These are phyloP conservation scores for Ceratocystis lukuohia DNA, from an alignment of 2,329 filamentous ascomycete species.

Conservation along the genomic window DNA sequence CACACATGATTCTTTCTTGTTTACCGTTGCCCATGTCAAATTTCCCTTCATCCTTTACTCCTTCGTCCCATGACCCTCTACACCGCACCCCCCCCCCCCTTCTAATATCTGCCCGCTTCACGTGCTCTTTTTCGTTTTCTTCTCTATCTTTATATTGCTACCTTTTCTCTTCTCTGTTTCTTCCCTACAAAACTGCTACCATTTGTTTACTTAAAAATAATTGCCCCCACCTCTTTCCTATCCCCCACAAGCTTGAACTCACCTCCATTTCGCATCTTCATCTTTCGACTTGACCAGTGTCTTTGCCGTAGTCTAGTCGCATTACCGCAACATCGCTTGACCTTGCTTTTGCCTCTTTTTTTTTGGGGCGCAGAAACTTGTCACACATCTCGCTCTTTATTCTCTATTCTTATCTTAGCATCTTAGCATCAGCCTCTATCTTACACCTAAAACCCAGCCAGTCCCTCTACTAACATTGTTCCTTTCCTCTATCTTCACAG, in stretches of 20 bases:
- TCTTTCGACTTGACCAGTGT: background rate
- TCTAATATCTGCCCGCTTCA: background rate
- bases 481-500: background rate
- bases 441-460: background rate
- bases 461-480: background rate
- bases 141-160: background rate
- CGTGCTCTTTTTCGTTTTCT: background rate
- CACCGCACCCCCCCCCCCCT: background rate
- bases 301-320: background rate
- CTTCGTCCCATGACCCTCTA: constrained; percentile 1
- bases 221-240: background rate
- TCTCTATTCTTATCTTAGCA: no score
- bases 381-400: no score
- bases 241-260: background rate
- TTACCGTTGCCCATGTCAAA: background rate
- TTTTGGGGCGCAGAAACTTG: background rate
- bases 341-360: background rate
- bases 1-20: background rate
- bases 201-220: background rate
- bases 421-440: background rate
- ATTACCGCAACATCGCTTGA: background rate
- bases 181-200: background rate
- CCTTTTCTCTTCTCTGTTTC: background rate
- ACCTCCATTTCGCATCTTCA: background rate
- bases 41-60: constrained; percentile 1